Conservation (phyloP, 2,329 filamentous ascomycete genomes). For the Cephalotrichum gorgonifer region DNA sequence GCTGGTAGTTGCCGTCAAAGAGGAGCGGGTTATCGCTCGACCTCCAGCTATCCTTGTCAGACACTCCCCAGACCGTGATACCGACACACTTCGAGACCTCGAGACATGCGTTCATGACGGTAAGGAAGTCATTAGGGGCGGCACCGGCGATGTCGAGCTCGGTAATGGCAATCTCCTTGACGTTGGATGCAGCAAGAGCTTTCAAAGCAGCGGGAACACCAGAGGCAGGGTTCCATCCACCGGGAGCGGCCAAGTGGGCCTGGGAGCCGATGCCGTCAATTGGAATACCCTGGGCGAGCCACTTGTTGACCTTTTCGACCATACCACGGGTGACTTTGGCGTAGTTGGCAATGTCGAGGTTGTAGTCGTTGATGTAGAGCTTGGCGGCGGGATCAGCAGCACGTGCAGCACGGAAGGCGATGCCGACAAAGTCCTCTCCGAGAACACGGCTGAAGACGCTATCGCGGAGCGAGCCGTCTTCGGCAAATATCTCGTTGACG, state of each 20-base stretch:
- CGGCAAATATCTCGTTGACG: slow-evolving; percentile 53
- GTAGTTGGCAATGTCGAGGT: slow-evolving; percentile 49
- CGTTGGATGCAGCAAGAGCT: slow-evolving; percentile 36
- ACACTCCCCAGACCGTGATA: slow-evolving; percentile 52
- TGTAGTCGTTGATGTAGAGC: slow-evolving; percentile 68
- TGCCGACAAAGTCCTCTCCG: slow-evolving; percentile 58
- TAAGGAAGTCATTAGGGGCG: slow-evolving; percentile 44
- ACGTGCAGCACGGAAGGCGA: slow-evolving; percentile 61
- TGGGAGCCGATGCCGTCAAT: slow-evolving; percentile 57
- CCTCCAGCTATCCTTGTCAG: slow-evolving; percentile 41
- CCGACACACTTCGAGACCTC: slow-evolving; percentile 49
- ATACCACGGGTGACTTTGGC: slow-evolving; percentile 46
- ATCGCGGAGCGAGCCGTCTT: slow-evolving; percentile 47
- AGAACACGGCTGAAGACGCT: slow-evolving; percentile 58
- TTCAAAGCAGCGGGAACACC: slow-evolving; percentile 35
- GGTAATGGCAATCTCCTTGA: slow-evolving; percentile 51
- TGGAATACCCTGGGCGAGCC: slow-evolving; percentile 49
- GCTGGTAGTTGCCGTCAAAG: slow-evolving; percentile 38
- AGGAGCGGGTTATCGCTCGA: slow-evolving; percentile 37
- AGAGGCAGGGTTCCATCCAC: slow-evolving; percentile 22
- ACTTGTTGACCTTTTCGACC: slow-evolving; percentile 49
- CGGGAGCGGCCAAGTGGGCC: slow-evolving; percentile 37
- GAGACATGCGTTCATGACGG: slow-evolving; percentile 47
- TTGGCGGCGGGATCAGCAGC: slow-evolving; percentile 55
- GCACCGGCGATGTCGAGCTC: slow-evolving; percentile 57